Base-by-base conservation (phyloP, 129 eudicot genomes). In the Gnaphalium uliginosum region DNA sequence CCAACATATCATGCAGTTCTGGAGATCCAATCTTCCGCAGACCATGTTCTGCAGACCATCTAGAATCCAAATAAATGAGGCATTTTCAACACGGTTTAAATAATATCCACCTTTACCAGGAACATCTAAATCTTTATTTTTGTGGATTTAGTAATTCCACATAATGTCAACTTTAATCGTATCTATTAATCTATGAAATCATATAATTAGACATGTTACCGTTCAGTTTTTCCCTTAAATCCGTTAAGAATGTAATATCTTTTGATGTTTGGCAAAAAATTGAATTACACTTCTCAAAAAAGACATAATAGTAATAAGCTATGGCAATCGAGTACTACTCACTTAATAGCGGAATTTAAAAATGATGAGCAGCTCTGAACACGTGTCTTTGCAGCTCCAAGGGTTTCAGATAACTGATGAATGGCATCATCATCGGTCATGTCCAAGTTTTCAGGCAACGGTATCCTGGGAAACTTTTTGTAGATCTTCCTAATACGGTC, bases 381-480 rank as follows among this genome's bases (percentile, higher is more conserved):
- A 17, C 96, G 97, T 80, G 63, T 84, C 85, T 93, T 93, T 82
- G 98, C 98, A 63, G 98, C 93, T 60, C 87, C 98, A 78, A 93
- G 81, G 54, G 88, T 89, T 82, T 88, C 98, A 66, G 96, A 82
- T 67, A 93, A 83, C 54, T 50, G 77, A 75, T 93, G 93, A 78
- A 93, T 85, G 75, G 88, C 97, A 68, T 87, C 96, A 80, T 88
- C 98, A 68, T 87, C 93, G 57, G 83, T 86, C 73, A 91, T 67
- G 75, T 86, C 96, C 86, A 93, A 68, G 76, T 90, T 83, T 60
- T 90, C 91, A 46, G 98, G 97, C 72, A 90, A 80, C 17, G 93
- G 82, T 57, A 87, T 79, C 61, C 90, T 88, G 62, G 98, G 98
- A 41, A 90, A 90, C 69, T 84, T 87, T 78, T 85, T 76, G 84